A percentile compares a stretch with the other conserved stretches of the same genome.
Conservation (phyloP, 2,329 filamentous ascomycete species). For the Trichoderma asperellum region DNA sequence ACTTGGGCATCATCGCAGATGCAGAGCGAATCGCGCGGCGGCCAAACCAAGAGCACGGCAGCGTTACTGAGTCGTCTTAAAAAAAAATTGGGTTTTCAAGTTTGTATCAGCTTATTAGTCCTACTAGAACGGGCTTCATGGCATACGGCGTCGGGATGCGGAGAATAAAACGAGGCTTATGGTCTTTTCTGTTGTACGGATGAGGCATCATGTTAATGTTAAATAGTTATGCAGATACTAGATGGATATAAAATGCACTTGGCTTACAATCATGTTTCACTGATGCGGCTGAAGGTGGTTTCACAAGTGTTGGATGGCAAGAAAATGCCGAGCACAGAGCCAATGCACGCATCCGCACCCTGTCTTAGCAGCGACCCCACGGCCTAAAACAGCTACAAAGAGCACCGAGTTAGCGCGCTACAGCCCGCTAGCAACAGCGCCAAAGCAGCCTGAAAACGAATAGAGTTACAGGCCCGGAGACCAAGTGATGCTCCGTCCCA, state of each 20-base stretch:
- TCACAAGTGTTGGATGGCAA: not conserved
- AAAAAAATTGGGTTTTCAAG: constrained; percentile 6
- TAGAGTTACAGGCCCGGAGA: constrained; percentile 9
- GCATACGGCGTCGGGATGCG: constrained; percentile 27
- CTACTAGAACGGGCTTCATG: not conserved
- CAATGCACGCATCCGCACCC: constrained; percentile 9
- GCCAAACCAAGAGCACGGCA: constrained; percentile 3
- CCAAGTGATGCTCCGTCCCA: not conserved
- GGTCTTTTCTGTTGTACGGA: not conserved
- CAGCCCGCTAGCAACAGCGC: not conserved
- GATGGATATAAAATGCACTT: not conserved
- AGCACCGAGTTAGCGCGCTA: constrained; percentile 6
- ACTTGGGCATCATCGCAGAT: constrained; percentile 2
- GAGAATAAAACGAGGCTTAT: constrained; percentile 11
- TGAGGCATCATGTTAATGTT: not conserved
- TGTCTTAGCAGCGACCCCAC: constrained; percentile 3
- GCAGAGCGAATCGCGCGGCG: not conserved
- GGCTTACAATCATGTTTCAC: not conserved
- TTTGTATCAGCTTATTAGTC: constrained; percentile 22
- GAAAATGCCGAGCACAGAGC: not conserved
- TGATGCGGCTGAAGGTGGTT: not conserved
- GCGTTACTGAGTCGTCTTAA: not conserved
- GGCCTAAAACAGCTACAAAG: not conserved
- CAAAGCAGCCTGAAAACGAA: constrained; percentile 8
- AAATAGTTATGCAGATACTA: not conserved